Percentiles rank a stretch among this genome's conserved stretches.
Evolutionary conservation across 352 stramenopile genomes (phyloP).

Genomic region (Globisporangium barbulae): DNA sequence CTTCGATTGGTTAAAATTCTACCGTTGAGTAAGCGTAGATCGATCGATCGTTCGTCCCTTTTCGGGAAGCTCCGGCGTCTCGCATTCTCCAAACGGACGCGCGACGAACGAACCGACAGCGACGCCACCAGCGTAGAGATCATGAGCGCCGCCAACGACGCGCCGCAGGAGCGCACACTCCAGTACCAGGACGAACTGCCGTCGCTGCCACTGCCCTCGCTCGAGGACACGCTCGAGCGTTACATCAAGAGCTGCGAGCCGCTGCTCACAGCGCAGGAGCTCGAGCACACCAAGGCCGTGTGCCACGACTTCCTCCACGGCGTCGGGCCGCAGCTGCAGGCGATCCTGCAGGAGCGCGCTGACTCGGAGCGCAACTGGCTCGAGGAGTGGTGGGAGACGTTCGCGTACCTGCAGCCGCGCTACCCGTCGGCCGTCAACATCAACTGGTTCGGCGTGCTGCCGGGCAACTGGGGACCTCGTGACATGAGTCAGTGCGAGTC

Average conservation of each 20-base stretch:
- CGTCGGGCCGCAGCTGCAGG: conserved; percentile 89
- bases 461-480: conserved; percentile 88
- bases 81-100: conserved; percentile 4
- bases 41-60: not conserved
- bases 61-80: not conserved
- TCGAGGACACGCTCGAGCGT: conserved; percentile 91
- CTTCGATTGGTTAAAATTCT: conserved; percentile 4
- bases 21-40: conserved; percentile 5
- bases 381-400: conserved; percentile 96
- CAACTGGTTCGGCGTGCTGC: conserved; percentile 97
- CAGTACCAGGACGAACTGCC: conserved; percentile 89
- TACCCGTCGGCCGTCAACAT: conserved; percentile 97
- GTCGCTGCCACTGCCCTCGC: conserved; percentile 88
- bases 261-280: conserved; percentile 81
- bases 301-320: conserved; percentile 89
- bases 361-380: conserved; percentile 87
- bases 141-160: conserved; percentile 6
- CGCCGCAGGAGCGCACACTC: conserved; percentile 54
- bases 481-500: conserved; percentile 92
- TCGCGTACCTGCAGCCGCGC: conserved; percentile 93
- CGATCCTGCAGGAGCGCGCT: conserved; percentile 81
- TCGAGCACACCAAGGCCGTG: conserved; percentile 89
- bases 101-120: no score
- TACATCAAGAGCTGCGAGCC: conserved; percentile 93
- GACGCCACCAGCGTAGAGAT: not conserved